Conservation (phyloP, 2,329 filamentous ascomycete genomes). For the Fusarium nurragi region DNA sequence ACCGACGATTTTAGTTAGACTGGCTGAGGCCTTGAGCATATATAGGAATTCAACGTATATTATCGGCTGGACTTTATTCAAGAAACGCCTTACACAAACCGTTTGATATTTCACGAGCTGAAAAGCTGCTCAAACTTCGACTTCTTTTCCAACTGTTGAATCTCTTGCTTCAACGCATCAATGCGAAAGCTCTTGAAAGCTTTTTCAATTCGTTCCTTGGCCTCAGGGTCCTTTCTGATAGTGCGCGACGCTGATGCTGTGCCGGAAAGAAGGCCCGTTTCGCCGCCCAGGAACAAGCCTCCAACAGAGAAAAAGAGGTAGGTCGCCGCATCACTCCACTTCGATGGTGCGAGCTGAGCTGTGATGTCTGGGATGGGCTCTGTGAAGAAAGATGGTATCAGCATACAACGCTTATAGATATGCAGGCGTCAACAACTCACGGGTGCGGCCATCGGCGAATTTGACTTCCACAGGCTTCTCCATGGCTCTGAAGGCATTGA, state of each 20-base stretch:
- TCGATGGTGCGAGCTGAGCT: neutral
- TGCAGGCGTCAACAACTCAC: neutral
- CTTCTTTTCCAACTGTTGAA: neutral
- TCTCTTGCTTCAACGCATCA: constrained; percentile 6
- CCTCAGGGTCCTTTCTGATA: neutral
- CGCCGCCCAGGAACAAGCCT: neutral
- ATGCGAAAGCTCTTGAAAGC: constrained; percentile 5
- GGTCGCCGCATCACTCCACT: neutral
- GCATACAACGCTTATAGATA: neutral
- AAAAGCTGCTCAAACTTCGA: constrained; percentile 4
- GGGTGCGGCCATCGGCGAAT: constrained; percentile 1
- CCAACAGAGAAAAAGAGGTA: constrained; percentile 4
- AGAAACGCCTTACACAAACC: no score
- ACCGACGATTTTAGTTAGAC: no score
- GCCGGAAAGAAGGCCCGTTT: neutral
- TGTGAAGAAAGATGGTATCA: neutral
- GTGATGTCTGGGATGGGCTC: constrained; percentile 5
- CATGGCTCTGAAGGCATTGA: constrained; percentile 2
- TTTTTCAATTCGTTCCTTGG: neutral
- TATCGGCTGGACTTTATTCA: no score
- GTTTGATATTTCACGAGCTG: neutral
- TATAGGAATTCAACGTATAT: no score
- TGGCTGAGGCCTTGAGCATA: no score
- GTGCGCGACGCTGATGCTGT: constrained; percentile 1
- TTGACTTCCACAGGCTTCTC: neutral